Percentiles rank a stretch among this genome's conserved stretches.
phyloP scores from a whole-genome alignment of 495 filamentous ascomycete genomes.

The Neurospora sp. region DNA sequence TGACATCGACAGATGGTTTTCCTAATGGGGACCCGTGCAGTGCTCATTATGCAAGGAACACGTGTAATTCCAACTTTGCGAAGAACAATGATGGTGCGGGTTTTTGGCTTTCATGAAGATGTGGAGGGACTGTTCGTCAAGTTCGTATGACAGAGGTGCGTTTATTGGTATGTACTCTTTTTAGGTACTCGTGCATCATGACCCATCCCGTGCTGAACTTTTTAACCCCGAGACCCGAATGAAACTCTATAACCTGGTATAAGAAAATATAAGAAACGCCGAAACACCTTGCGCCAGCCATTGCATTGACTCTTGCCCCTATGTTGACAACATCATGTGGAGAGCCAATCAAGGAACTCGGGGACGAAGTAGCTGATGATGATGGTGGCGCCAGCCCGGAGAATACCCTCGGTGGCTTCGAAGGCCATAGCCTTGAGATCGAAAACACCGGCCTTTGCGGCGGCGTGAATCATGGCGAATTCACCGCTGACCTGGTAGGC shows the following conservation, averaged over 20 bases:
- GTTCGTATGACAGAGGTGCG: neutral
- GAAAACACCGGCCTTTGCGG: slow-evolving; percentile 93
- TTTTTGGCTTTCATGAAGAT: neutral
- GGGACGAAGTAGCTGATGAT: slow-evolving; percentile 91
- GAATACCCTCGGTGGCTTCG: slow-evolving; percentile 83
- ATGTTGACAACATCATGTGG: slow-evolving; percentile 21
- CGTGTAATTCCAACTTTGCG: neutral
- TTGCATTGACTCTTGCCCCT: neutral
- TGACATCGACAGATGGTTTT: neutral
- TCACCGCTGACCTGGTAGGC: slow-evolving; percentile 97
- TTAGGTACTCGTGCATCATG: neutral
- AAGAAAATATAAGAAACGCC: slow-evolving; percentile 6
- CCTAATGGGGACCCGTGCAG: neutral
- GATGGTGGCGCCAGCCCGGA: slow-evolving; percentile 86
- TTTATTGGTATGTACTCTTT: neutral
- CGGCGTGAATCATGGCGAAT: slow-evolving; percentile 96
- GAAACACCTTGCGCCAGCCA: slow-evolving; percentile 1
- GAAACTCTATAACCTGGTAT: neutral
- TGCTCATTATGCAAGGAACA: neutral
- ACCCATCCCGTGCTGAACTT: neutral
- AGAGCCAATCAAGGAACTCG: slow-evolving; percentile 82
- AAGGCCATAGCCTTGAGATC: slow-evolving; percentile 93
- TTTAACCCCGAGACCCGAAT: neutral
- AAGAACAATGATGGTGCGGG: neutral
- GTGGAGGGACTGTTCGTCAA: neutral